These are phyloP conservation scores for Coemansia sp. DNA, from an alignment of 192 early-diverging fungal species.

Conservation along the genomic window DNA sequence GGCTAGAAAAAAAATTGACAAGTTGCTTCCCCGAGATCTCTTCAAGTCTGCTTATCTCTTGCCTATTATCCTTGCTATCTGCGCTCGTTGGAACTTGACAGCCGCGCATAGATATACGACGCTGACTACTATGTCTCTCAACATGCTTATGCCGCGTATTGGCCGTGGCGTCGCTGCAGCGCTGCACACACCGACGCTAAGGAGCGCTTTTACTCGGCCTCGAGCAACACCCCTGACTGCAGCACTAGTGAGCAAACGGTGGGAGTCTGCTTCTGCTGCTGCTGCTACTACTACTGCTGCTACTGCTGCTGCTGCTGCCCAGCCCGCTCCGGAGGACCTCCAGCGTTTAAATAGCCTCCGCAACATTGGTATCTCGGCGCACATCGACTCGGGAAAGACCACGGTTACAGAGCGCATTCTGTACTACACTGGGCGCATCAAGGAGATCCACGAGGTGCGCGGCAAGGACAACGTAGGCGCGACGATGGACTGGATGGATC, in stretches of 20 bases:
- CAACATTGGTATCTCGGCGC: constrained; percentile 87
- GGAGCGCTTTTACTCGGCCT: neutral
- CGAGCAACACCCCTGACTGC: constrained; percentile 9
- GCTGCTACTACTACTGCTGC: neutral
- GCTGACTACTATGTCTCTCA: constrained; percentile 19
- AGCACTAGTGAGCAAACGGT: constrained; percentile 28
- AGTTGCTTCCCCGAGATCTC: neutral
- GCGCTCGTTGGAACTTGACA: neutral
- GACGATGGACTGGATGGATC: constrained; percentile 99
- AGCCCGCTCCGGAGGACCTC: constrained; percentile 34
- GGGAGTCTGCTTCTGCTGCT: constrained; percentile 9
- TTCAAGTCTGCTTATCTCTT: neutral
- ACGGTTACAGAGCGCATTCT: constrained; percentile 82
- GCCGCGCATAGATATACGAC: neutral
- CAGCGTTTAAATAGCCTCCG: constrained; percentile 63
- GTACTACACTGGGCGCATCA: constrained; percentile 84
- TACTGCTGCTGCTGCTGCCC: neutral
- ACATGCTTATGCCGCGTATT: constrained; percentile 39
- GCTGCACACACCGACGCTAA: neutral
- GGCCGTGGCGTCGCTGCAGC: constrained; percentile 7
- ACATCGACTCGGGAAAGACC: constrained; percentile 88
- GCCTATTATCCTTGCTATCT: neutral
- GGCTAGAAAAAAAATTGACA: neutral
- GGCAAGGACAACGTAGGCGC: constrained; percentile 89
- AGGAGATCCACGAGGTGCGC: constrained; percentile 86